Base-by-base conservation (phyloP, 371 early-diverging fungal genomes). In the Mucor indicus region DNA sequence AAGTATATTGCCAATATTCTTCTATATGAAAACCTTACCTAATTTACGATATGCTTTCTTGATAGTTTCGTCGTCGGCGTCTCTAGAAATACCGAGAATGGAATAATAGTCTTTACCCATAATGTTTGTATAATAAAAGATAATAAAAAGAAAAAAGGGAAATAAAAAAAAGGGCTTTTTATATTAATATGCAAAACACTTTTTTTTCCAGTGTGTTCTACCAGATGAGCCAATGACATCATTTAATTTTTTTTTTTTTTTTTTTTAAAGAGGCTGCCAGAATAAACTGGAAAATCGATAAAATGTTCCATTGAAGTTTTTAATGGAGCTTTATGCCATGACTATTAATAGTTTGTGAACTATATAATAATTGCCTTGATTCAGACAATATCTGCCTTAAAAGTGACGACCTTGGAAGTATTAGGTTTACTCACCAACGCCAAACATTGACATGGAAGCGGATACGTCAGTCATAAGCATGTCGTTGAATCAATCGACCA, bases 61-160 rank as follows among this genome's bases (percentile, higher is more conserved):
- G 53, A 97, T 86, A 24, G 86, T 80, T 45, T 83, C 83, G 11
- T 96, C 96, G 19, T 81, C 80, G 17, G 98, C 96, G 23, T 70
- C 69, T 62, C 89, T 91, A 25, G 80, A 44, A 17, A 98, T 86
- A 20, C 88, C 59, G 21, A 59, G 86, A 35, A 93, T 83, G 31
- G 84, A 80, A 67, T 97, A 97, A 62, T 89, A 89, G 50, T 93
- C 93, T 73, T 91, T 92, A 48, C 88, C 90, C 95, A 95, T 94
- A 36, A 41, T 33, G 21, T 45, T 29, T 40, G 38, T 29, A 19
- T 17, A 16, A 39, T 32, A 25, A 24, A 41, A 37, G 19, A 37
- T 20, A 52, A 32, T 29, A 44, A 41, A 35, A 37, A 27, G 37
- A 24, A 36, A 33, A 27, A 21, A 37, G 36, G 20, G 16, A 48